A percentile compares a stretch with the other conserved stretches of the same genome.
phyloP scores from a whole-genome alignment of 495 filamentous ascomycete genomes.

The Hypoxylon crocopeplum region DNA sequence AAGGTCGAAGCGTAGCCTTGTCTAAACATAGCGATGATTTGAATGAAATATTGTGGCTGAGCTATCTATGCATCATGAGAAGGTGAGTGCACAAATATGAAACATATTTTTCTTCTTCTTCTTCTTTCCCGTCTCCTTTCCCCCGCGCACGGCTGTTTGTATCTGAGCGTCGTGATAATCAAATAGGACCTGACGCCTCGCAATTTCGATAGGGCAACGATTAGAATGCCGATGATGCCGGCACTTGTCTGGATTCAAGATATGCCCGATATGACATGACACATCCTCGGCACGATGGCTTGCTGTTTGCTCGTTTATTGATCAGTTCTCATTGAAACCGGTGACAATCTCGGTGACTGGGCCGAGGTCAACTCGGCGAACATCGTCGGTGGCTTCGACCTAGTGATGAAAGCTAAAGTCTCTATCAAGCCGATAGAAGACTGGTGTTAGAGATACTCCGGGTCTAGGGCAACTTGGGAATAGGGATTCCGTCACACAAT shows the following conservation, averaged over 20 bases:
- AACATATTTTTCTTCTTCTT: slow-evolving; percentile 2
- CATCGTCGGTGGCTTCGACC: background rate
- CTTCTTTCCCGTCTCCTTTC: background rate
- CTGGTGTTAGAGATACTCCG: no score
- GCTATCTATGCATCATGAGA: background rate
- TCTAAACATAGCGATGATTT: slow-evolving; percentile 14
- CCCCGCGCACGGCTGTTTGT: slow-evolving; percentile 16
- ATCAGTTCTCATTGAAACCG: background rate
- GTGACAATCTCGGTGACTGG: background rate
- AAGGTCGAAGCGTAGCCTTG: background rate
- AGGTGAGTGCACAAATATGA: background rate
- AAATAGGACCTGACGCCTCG: background rate
- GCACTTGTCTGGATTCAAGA: background rate
- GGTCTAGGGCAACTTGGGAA: no score
- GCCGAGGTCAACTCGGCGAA: background rate
- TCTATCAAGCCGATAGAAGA: no score
- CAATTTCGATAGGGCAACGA: slow-evolving; percentile 17
- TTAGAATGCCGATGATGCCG: background rate
- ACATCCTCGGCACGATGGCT: background rate
- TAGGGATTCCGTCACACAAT: no score
- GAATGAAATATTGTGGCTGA: background rate
- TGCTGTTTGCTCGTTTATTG: no score
- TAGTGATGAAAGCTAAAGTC: no score
- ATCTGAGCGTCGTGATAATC: background rate
- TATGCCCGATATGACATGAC: background rate